Evolutionary conservation across 257 asterid species (phyloP).

Genomic region (Salvia miltiorrhiza): DNA sequence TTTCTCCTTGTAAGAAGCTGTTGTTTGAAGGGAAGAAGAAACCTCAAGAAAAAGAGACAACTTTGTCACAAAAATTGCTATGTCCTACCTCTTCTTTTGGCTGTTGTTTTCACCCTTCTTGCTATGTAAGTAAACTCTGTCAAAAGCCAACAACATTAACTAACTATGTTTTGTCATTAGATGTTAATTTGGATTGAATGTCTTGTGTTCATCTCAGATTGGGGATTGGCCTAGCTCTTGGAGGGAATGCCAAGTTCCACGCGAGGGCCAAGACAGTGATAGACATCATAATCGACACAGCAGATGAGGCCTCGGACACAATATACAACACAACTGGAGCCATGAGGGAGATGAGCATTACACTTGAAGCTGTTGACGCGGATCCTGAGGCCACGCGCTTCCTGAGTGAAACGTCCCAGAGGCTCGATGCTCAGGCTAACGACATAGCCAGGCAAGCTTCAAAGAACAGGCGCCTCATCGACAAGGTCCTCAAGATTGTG

Average conservation of each 20-base stretch:
- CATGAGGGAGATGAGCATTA: constrained; percentile 51
- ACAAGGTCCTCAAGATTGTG: constrained; percentile 52
- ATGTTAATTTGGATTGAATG: background rate
- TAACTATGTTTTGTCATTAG: no score
- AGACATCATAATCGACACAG: constrained; percentile 66
- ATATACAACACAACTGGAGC: constrained; percentile 59
- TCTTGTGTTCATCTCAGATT: constrained; percentile 34
- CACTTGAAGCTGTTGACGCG: constrained; percentile 30
- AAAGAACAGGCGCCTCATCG: constrained; percentile 47
- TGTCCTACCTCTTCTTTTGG: constrained; percentile 44
- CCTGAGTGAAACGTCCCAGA: constrained; percentile 48
- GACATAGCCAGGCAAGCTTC: constrained; percentile 60
- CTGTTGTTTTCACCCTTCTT: constrained; percentile 50
- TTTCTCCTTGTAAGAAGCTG: constrained; percentile 30
- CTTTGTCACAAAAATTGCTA: constrained; percentile 35
- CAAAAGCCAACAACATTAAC: background rate
- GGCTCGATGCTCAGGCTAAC: constrained; percentile 58
- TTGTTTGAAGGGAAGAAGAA: constrained; percentile 29
- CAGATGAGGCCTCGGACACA: constrained; percentile 69
- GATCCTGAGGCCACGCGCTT: constrained; percentile 37
- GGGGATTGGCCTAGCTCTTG: constrained; percentile 68
- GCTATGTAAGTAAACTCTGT: constrained; percentile 47
- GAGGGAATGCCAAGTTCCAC: constrained; percentile 65
- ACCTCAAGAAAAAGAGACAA: constrained; percentile 41
- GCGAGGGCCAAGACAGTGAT: constrained; percentile 56